A percentile compares a stretch with the other conserved stretches of the same genome.
phyloP scores from a whole-genome alignment of 2,329 filamentous ascomycete genomes.

The Colletotrichum liaoningense region DNA sequence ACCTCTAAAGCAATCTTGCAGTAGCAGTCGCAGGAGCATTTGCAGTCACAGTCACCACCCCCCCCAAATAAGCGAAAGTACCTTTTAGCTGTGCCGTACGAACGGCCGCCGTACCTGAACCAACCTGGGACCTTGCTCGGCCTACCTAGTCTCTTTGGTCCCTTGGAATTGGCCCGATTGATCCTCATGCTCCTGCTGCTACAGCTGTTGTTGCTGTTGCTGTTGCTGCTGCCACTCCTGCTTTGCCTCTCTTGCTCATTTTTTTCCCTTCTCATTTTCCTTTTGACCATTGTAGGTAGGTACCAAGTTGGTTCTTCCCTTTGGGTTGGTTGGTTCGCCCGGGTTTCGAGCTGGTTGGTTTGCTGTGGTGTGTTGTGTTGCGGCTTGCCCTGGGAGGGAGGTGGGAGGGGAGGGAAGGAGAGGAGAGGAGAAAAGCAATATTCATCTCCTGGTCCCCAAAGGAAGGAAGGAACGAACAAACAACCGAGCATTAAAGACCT shows the following conservation, averaged over 20 bases:
- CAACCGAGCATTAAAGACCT: constrained; percentile 32
- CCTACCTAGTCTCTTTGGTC: constrained; percentile 8
- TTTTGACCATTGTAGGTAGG: not conserved
- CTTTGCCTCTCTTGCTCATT: constrained; percentile 4
- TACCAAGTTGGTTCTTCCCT: not conserved
- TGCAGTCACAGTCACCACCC: constrained; percentile 1
- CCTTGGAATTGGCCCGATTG: constrained; percentile 3
- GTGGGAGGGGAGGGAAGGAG: not conserved
- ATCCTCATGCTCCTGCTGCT: not conserved
- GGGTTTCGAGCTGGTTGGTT: not conserved
- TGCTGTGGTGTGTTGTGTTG: not conserved
- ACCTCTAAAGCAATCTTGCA: constrained; percentile 4
- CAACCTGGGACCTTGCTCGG: constrained; percentile 4
- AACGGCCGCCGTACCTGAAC: constrained; percentile 23
- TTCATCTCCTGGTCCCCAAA: constrained; percentile 31
- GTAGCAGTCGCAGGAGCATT: not conserved
- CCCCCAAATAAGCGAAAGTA: constrained; percentile 16
- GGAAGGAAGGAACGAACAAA: constrained; percentile 20
- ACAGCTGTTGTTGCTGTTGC: not conserved
- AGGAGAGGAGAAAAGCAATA: constrained; percentile 35
- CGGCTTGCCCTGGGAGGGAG: constrained; percentile 3
- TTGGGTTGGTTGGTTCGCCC: constrained; percentile 1
- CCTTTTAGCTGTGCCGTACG: constrained; percentile 24
- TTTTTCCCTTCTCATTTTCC: not conserved
- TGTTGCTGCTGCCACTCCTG: not conserved